Percentiles rank a stretch among this genome's conserved stretches.
Conservation (phyloP, 371 early-diverging fungal species). For the Mortierella sp. region DNA sequence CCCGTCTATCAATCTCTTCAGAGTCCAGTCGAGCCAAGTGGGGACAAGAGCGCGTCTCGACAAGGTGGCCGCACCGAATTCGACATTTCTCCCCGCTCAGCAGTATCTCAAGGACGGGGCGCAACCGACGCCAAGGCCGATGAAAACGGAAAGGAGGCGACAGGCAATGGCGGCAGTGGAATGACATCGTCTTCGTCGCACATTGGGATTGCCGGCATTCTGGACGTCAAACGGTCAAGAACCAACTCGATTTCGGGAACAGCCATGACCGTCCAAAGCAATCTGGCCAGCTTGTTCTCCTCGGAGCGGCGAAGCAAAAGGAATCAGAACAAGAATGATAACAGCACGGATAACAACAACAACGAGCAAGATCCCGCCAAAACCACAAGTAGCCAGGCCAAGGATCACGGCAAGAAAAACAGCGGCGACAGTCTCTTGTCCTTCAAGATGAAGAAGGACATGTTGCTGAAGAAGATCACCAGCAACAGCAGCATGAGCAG, state of each 20-base stretch:
- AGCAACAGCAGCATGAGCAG: conserved; percentile 8
- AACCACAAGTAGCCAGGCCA: neutral
- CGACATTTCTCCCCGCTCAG: conserved; percentile 26
- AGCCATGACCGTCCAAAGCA: conserved; percentile 35
- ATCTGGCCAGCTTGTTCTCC: conserved; percentile 32
- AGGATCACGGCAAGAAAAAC: conserved; percentile 32
- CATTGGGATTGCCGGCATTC: conserved; percentile 48
- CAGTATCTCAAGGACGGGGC: conserved; percentile 1
- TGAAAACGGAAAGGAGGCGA: neutral
- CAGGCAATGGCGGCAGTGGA: neutral
- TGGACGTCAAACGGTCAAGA: conserved; percentile 30
- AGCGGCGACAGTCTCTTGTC: conserved; percentile 35
- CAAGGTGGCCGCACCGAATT: conserved; percentile 9
- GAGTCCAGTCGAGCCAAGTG: conserved; percentile 6
- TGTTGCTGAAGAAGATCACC: conserved; percentile 36
- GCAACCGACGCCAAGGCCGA: neutral
- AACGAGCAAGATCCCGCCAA: neutral
- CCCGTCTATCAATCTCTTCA: conserved; percentile 26
- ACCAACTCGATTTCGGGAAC: conserved; percentile 19
- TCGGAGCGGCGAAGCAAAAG: conserved; percentile 26
- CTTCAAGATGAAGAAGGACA: conserved; percentile 33
- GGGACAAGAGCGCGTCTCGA: neutral
- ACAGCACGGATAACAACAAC: neutral
- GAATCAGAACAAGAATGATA: conserved; percentile 7
- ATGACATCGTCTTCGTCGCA: conserved; percentile 25